Evolutionary conservation across 1,284 basidiomycete genomes (phyloP).

Genomic region (Melampsora larici-populina): DNA sequence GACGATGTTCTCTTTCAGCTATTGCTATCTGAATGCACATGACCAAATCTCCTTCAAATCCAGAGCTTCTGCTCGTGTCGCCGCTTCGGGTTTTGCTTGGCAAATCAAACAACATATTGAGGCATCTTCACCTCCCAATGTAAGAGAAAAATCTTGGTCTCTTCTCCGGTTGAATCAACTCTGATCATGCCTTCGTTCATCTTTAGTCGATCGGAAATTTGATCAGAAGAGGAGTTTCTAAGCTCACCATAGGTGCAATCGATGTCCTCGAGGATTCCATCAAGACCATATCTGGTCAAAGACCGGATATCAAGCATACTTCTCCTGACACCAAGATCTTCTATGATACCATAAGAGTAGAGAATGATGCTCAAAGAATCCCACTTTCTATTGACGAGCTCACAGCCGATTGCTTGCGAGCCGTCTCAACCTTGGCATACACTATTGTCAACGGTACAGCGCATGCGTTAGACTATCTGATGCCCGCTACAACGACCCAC

Average conservation of each 20-base stretch:
- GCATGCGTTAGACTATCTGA: conserved; percentile 33
- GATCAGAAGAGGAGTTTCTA: conserved; percentile 31
- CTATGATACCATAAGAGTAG: conserved; percentile 3
- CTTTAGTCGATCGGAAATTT: neutral
- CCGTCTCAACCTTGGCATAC: conserved; percentile 37
- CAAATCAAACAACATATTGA: conserved; percentile 37
- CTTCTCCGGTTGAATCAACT: neutral
- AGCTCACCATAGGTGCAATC: conserved; percentile 30
- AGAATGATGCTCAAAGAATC: neutral
- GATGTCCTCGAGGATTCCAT: conserved; percentile 36
- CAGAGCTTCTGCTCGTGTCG: conserved; percentile 34
- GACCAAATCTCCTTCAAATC: conserved; percentile 28
- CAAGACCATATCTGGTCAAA: conserved; percentile 37
- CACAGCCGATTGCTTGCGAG: conserved; percentile 39
- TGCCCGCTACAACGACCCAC: neutral
- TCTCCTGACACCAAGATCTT: conserved; percentile 16
- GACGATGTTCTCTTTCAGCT: conserved; percentile 10
- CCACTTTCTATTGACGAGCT: conserved; percentile 20
- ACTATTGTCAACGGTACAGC: conserved; percentile 33
- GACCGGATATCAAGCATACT: neutral
- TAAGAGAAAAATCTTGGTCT: neutral
- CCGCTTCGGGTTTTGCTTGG: conserved; percentile 35
- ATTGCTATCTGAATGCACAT: conserved; percentile 31
- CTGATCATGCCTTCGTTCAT: neutral
- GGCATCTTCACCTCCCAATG: conserved; percentile 10